phyloP scores from a whole-genome alignment of 805 yeast genomes.

The Kuraishia cidri region DNA sequence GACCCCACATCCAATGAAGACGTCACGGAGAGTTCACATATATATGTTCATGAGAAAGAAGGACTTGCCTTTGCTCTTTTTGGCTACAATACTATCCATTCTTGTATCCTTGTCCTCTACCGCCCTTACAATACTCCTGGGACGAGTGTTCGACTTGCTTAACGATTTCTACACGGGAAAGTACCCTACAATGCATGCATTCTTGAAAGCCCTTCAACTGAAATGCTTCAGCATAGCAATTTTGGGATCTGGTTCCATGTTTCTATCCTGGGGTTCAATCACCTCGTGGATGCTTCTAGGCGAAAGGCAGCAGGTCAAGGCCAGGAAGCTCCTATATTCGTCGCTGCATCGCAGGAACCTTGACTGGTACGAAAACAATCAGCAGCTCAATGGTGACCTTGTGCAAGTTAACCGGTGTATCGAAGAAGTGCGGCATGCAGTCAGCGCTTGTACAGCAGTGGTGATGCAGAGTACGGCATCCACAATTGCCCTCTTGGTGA shows the following conservation, averaged over 20 bases:
- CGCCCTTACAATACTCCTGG: conserved; percentile 54
- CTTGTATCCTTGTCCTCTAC: conserved; percentile 53
- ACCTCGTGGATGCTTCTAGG: conserved; percentile 62
- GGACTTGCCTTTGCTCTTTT: conserved; percentile 13
- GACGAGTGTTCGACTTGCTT: conserved; percentile 47
- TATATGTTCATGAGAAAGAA: conserved; percentile 14
- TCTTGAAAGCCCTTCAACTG: conserved; percentile 25
- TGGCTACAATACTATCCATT: conserved; percentile 21
- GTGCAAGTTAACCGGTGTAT: conserved; percentile 62
- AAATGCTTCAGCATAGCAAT: conserved; percentile 27
- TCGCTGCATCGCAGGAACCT: conserved; percentile 36
- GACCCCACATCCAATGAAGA: no score
- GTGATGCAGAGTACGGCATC: conserved; percentile 46
- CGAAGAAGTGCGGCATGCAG: conserved; percentile 63
- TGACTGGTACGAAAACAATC: conserved; percentile 55
- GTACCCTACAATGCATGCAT: conserved; percentile 18
- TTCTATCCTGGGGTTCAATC: conserved; percentile 45
- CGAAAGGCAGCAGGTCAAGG: conserved; percentile 55
- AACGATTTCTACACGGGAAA: conserved; percentile 18
- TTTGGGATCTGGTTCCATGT: conserved; percentile 35
- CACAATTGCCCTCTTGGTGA: conserved; percentile 41
- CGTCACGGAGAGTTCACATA: no score
- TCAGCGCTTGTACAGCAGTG: conserved; percentile 58
- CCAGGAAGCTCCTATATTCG: conserved; percentile 35
- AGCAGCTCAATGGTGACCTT: conserved; percentile 51